Evolutionary conservation across 2,329 filamentous ascomycete species (phyloP).

Genomic region (Aspergillus awamori): DNA sequence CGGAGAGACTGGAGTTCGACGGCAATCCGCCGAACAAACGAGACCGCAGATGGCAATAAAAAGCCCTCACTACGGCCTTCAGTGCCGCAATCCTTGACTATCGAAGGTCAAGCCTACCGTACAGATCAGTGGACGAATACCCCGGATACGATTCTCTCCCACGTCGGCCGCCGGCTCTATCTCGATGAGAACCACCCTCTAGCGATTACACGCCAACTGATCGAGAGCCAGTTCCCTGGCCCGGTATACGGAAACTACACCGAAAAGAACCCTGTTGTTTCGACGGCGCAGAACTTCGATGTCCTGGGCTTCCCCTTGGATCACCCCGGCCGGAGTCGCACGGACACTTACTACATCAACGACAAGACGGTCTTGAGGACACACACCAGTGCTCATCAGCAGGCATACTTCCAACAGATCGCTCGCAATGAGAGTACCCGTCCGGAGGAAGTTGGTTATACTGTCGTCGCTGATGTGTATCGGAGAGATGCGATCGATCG

Average conservation of each 20-base stretch:
- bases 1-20: conserved; percentile 40
- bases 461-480: conserved; percentile 94
- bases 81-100: conserved; percentile 47
- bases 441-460: conserved; percentile 67
- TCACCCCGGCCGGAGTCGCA: conserved; percentile 82
- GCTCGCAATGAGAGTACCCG: conserved; percentile 42
- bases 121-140: conserved; percentile 86
- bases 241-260: conserved; percentile 77
- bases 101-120: conserved; percentile 66
- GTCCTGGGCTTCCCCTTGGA: conserved; percentile 88
- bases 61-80: conserved; percentile 6
- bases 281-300: conserved; percentile 88
- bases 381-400: conserved; percentile 94
- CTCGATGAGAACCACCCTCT: conserved; percentile 89
- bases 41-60: conserved; percentile 16
- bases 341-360: conserved; percentile 97
- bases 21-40: conserved; percentile 27
- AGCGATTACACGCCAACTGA: conserved; percentile 85
- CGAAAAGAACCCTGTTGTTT: conserved; percentile 78
- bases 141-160: conserved; percentile 71
- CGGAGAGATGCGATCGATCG: conserved; percentile 91
- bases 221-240: conserved; percentile 81
- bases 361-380: conserved; percentile 80
- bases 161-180: conserved; percentile 79
- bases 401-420: conserved; percentile 73